phyloP scores from a whole-genome alignment of 2,329 filamentous ascomycete genomes.

The Pseudonectria buxi region DNA sequence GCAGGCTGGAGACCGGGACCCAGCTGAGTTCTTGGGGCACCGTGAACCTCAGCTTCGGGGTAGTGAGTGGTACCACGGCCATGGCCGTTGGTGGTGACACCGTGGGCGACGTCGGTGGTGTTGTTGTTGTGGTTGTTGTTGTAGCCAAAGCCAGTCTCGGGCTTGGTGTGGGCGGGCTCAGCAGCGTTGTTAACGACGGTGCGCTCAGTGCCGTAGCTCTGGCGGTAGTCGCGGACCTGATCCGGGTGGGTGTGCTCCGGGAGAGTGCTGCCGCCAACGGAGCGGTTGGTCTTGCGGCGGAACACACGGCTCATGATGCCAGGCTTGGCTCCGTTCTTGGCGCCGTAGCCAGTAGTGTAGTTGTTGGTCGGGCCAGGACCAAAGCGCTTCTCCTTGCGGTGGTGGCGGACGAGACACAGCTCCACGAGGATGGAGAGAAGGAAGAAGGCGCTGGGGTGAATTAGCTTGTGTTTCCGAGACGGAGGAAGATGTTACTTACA shows the following conservation, averaged over 20 bases:
- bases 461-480: neutral
- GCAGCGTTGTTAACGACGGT: constrained; percentile 27
- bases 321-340: constrained; percentile 22
- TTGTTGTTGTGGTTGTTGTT: constrained; percentile 11
- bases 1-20: no score
- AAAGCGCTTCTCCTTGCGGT: constrained; percentile 67
- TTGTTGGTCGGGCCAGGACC: constrained; percentile 43
- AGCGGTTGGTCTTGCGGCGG: constrained; percentile 17
- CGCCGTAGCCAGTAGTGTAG: constrained; percentile 53
- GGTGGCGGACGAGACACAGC: constrained; percentile 59
- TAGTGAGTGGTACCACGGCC: no score
- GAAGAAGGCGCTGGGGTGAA: constrained; percentile 61
- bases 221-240: constrained; percentile 32
- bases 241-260: constrained; percentile 35
- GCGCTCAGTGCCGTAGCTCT: constrained; percentile 35
- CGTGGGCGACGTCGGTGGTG: neutral
- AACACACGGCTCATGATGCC: constrained; percentile 31
- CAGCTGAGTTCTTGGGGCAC: no score
- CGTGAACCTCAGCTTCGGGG: no score
- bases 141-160: constrained; percentile 17
- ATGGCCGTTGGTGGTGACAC: neutral
- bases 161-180: constrained; percentile 20
- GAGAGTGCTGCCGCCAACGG: constrained; percentile 22
- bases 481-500: constrained; percentile 41
- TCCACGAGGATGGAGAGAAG: constrained; percentile 64